A percentile compares a stretch with the other conserved stretches of the same genome.
Evolutionary conservation across 2,329 filamentous ascomycete species (phyloP).

Genomic region (Penicillium sp.): DNA sequence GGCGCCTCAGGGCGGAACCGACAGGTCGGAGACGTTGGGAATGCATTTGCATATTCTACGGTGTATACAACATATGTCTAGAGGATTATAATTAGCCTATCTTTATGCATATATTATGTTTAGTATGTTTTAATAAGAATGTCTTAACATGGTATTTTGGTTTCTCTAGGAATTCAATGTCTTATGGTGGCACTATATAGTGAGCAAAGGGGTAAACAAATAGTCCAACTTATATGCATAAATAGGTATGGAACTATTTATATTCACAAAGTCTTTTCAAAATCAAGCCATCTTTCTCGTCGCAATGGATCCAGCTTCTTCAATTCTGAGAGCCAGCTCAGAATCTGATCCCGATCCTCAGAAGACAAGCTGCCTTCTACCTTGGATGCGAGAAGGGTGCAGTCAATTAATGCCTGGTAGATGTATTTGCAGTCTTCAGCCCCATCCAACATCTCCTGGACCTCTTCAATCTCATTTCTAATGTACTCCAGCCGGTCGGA

Average conservation of each 20-base stretch:
- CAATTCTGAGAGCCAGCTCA: constrained; percentile 64
- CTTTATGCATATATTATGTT: not conserved
- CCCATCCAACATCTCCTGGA: constrained; percentile 65
- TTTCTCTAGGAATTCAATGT: not conserved
- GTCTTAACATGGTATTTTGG: not conserved
- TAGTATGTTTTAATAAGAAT: constrained; percentile 4
- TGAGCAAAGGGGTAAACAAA: constrained; percentile 5
- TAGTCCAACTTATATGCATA: not conserved
- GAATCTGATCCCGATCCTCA: constrained; percentile 50
- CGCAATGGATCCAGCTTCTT: constrained; percentile 72
- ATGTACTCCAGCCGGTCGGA: constrained; percentile 67
- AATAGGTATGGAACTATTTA: not conserved
- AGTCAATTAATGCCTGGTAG: constrained; percentile 80
- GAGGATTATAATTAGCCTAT: not conserved
- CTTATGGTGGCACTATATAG: not conserved
- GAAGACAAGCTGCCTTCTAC: constrained; percentile 49
- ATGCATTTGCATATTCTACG: constrained; percentile 9
- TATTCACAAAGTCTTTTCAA: constrained; percentile 52
- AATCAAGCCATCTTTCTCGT: constrained; percentile 71
- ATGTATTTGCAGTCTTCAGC: constrained; percentile 81
- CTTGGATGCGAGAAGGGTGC: constrained; percentile 60
- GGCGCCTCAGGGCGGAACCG: constrained; percentile 15
- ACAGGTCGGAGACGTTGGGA: constrained; percentile 19
- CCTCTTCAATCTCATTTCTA: constrained; percentile 68
- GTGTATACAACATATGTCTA: not conserved